phyloP scores from a whole-genome alignment of 768 basidiomycete genomes.

The Inosperma sp. region DNA sequence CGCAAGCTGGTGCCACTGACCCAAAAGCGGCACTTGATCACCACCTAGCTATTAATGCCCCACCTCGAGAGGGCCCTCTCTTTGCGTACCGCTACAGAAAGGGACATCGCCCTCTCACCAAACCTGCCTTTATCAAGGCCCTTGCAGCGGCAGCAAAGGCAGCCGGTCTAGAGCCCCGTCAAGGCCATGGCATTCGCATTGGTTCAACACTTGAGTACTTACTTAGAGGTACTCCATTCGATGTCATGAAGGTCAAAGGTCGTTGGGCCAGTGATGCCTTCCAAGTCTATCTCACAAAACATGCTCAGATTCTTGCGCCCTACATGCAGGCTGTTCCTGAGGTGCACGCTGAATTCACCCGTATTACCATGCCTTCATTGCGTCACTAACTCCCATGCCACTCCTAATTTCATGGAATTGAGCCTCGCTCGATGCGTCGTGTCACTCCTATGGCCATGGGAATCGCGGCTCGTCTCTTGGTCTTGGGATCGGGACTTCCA shows the following conservation, averaged over 20 bases:
- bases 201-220: slow-evolving; percentile 35
- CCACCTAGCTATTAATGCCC: slow-evolving; percentile 11
- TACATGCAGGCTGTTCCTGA: slow-evolving; percentile 15
- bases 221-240: slow-evolving; percentile 32
- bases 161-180: slow-evolving; percentile 13
- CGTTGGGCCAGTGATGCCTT: slow-evolving; percentile 35
- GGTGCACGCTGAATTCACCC: slow-evolving; percentile 4
- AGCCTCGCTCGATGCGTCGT: slow-evolving; percentile 1
- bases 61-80: slow-evolving; percentile 19
- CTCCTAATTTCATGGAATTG: slow-evolving; percentile 3
- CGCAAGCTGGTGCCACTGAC: slow-evolving; percentile 24
- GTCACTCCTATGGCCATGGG: slow-evolving; percentile 8
- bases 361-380: slow-evolving; percentile 5
- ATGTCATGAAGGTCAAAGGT: slow-evolving; percentile 34
- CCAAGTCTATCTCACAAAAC: slow-evolving; percentile 17
- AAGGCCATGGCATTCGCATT: slow-evolving; percentile 30
- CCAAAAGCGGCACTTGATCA: slow-evolving; percentile 19
- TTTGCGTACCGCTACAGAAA: slow-evolving; percentile 25
- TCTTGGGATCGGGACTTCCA: neutral
- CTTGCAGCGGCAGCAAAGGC: slow-evolving; percentile 13
- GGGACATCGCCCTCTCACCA: slow-evolving; percentile 23
- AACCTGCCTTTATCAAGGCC: slow-evolving; percentile 18
- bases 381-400: neutral
- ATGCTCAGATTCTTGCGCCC: slow-evolving; percentile 19
- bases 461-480: slow-evolving; percentile 7